A percentile compares a stretch with the other conserved stretches of the same genome.
Conservation (phyloP, 2,329 filamentous ascomycete genomes). For the Endoconidiophora polonica region DNA sequence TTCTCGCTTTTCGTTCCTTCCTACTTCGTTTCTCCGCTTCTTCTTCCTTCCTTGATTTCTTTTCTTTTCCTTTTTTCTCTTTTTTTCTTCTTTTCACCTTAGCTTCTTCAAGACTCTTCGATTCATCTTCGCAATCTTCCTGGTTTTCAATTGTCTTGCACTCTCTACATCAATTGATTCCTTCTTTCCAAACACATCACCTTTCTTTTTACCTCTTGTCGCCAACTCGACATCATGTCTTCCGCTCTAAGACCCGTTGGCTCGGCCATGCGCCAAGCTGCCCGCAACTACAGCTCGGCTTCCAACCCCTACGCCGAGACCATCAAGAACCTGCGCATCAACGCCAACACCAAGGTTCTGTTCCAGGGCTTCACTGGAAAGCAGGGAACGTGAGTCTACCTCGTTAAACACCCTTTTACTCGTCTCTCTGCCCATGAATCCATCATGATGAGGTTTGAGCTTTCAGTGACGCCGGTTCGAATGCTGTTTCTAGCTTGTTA, state of each 20-base stretch:
- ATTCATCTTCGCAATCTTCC: conserved; percentile 4
- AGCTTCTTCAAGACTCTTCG: not conserved
- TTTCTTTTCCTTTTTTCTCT: conserved; percentile 3
- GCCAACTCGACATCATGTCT: conserved; percentile 49
- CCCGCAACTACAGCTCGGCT: conserved; percentile 59
- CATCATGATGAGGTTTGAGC: no score
- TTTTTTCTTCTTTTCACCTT: conserved; percentile 1
- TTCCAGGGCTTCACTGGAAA: conserved; percentile 97
- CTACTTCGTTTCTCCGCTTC: conserved; percentile 1
- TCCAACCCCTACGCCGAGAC: conserved; percentile 55
- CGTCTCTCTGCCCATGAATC: not conserved
- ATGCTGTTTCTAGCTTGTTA: not conserved
- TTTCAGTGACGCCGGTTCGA: no score
- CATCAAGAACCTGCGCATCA: conserved; percentile 80
- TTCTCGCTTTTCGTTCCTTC: conserved; percentile 4
- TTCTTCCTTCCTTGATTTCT: conserved; percentile 5
- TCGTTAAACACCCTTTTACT: not conserved
- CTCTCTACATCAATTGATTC: conserved; percentile 12
- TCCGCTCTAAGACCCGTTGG: conserved; percentile 51
- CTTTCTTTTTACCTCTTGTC: conserved; percentile 5
- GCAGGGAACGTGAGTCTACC: conserved; percentile 66
- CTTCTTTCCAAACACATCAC: conserved; percentile 6
- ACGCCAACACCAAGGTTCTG: conserved; percentile 80
- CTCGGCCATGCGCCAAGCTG: conserved; percentile 49
- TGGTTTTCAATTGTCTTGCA: conserved; percentile 6